Base-by-base conservation (phyloP, 495 filamentous ascomycete species). In the Tuber calosporum region DNA sequence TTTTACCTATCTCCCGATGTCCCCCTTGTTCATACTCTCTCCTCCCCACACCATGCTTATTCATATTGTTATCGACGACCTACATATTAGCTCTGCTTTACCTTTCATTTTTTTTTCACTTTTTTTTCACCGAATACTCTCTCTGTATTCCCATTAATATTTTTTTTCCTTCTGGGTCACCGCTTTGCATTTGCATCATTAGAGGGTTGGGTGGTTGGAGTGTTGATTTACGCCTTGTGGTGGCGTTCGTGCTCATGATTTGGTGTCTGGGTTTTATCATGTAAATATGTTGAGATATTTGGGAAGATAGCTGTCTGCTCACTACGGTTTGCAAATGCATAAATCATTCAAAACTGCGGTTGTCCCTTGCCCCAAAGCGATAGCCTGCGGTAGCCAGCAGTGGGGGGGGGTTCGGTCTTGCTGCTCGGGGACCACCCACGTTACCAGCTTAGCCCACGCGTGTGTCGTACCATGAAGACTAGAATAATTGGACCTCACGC, bases 351-450 rank as follows among this genome's bases (percentile, higher is more conserved):
- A 43, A 45, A n/a, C 48, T n/a, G 22, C 40, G 42, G 13, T 26
- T 40, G 9, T 42, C 37, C 20, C 37, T 69, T 30, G 42, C 41
- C 36, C 69, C 41, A n/a, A 34, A 34, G 53, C 34, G 11, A 62
- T 62, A 6, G 53, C 26, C 13, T 34, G 26, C 26, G 17, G 43
- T 53, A 42, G 22, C 42, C 41, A 77, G 73, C 73, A 77, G 75
- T 69, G 66, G 75, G 69, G 74, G 39, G 5, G 9, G 1, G 15
- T 22, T 38, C 40, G 22, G 22, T 67, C 53, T 34, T 4, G 26
- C 53, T 19, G 26, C 53, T 34, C 13, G 1, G 13, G 9, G 48
- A 13, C 4, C 26, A n/a, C 8, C 53, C 53, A 34, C 15, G 53
- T 62, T 62, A 62, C 26, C 26, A 0, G 30, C 26, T 30, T 34